These are phyloP conservation scores for Epicoccum sorghinum DNA, from an alignment of 2,329 filamentous ascomycete species.

Conservation along the genomic window DNA sequence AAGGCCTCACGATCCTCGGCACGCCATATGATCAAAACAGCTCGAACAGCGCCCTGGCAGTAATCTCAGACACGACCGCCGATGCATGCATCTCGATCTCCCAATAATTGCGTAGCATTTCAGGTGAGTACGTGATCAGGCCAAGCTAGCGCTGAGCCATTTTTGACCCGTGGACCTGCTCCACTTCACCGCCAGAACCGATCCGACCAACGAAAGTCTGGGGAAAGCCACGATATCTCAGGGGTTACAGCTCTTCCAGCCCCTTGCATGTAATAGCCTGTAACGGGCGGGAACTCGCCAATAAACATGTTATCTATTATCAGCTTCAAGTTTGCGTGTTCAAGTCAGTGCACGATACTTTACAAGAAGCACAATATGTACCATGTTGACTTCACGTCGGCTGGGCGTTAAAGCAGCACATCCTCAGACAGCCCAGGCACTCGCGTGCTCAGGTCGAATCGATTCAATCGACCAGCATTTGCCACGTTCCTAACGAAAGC, in stretches of 20 bases:
- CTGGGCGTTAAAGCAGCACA: conserved; percentile 18
- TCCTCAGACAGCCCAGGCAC: conserved; percentile 6
- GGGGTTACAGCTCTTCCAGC: conserved; percentile 32
- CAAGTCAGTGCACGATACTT: conserved; percentile 17
- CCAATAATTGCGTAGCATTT: conserved; percentile 31
- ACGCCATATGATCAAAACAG: conserved; percentile 42
- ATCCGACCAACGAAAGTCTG: conserved; percentile 34
- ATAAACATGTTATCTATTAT: conserved; percentile 9
- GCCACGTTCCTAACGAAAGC: conserved; percentile 25
- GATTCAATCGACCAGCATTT: conserved; percentile 21
- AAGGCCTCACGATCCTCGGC: conserved; percentile 26
- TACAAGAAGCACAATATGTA: conserved; percentile 19
- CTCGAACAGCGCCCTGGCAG: conserved; percentile 36
- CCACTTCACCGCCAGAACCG: conserved; percentile 42
- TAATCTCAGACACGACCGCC: conserved; percentile 33
- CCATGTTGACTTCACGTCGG: conserved; percentile 5
- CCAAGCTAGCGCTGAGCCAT: conserved; percentile 40
- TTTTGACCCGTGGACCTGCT: conserved; percentile 29
- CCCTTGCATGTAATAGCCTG: conserved; percentile 26
- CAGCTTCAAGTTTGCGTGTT: conserved; percentile 2
- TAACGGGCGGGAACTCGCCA: conserved; percentile 20
- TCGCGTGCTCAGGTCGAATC: conserved; percentile 3
- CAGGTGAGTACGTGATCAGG: conserved; percentile 27
- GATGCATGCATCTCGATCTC: conserved; percentile 44
- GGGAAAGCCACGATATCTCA: conserved; percentile 37